These are phyloP conservation scores for Samsoniella hepiali DNA, from an alignment of 2,329 filamentous ascomycete species.

Conservation along the genomic window DNA sequence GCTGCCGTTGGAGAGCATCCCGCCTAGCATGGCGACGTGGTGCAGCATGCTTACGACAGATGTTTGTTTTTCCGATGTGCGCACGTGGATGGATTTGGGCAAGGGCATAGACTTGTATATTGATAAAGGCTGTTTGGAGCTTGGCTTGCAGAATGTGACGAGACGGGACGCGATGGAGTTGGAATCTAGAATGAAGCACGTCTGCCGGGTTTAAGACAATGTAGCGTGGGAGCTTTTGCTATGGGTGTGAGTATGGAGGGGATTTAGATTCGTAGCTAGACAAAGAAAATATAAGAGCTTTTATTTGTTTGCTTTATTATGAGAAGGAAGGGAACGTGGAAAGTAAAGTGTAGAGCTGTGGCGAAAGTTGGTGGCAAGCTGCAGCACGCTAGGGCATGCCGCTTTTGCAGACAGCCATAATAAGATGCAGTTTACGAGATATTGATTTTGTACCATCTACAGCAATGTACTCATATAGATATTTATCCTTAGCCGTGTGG, in stretches of 20 bases:
- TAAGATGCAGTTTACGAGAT: too few species aligned
- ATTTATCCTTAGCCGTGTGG: too few species aligned
- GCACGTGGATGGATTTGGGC: neutral
- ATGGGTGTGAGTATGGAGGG: neutral
- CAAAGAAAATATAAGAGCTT: neutral
- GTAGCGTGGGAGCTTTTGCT: neutral
- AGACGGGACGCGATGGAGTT: neutral
- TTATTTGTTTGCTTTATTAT: neutral
- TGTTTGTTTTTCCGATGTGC: neutral
- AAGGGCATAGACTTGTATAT: slow-evolving; percentile 1
- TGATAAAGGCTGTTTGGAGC: neutral
- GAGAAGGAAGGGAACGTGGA: neutral
- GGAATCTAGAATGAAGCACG: neutral
- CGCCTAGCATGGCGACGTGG: neutral
- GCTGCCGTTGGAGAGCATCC: neutral
- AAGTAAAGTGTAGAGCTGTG: neutral
- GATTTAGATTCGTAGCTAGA: neutral
- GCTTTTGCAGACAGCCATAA: too few species aligned
- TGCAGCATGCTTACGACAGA: neutral
- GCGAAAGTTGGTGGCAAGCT: too few species aligned
- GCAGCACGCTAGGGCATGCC: too few species aligned
- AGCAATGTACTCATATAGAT: too few species aligned
- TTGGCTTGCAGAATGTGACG: neutral
- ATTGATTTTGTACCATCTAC: too few species aligned
- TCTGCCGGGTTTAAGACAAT: neutral